phyloP scores from a whole-genome alignment of 2,329 filamentous ascomycete species.

The Myriangium duriaei region DNA sequence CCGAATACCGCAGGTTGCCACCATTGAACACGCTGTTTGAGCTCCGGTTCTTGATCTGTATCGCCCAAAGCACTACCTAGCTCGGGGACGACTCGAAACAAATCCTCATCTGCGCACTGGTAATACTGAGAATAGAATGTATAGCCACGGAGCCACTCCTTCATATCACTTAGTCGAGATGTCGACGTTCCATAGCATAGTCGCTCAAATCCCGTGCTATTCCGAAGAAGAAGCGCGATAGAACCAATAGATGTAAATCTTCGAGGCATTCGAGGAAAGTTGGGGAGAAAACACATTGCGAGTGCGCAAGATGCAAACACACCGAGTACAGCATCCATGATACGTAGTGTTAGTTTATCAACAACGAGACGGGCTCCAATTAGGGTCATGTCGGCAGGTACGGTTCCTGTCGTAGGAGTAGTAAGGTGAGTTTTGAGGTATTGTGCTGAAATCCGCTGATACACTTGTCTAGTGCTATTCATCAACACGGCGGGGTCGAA shows the following conservation, averaged over 20 bases:
- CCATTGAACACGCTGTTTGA: conserved; percentile 1
- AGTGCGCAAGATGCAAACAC: neutral
- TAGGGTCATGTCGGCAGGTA: neutral
- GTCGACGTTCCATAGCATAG: neutral
- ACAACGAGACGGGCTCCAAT: neutral
- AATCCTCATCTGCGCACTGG: neutral
- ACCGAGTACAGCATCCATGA: conserved; percentile 1
- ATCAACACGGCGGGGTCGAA: neutral
- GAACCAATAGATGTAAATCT: neutral
- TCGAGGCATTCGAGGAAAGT: conserved; percentile 1
- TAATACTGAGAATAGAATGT: neutral
- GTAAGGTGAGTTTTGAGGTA: neutral
- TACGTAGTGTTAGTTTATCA: neutral
- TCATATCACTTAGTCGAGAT: neutral
- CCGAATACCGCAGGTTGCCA: conserved; percentile 1
- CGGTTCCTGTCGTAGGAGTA: neutral
- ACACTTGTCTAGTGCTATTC: neutral
- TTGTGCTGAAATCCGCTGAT: neutral
- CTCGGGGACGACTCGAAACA: neutral
- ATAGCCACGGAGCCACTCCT: neutral
- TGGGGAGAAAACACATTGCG: neutral
- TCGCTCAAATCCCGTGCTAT: neutral
- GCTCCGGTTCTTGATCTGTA: neutral
- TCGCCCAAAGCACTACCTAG: neutral
- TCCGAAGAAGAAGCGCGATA: neutral